Base-by-base conservation (phyloP, 2,329 filamentous ascomycete species). In the Zymoseptoria tritici region DNA sequence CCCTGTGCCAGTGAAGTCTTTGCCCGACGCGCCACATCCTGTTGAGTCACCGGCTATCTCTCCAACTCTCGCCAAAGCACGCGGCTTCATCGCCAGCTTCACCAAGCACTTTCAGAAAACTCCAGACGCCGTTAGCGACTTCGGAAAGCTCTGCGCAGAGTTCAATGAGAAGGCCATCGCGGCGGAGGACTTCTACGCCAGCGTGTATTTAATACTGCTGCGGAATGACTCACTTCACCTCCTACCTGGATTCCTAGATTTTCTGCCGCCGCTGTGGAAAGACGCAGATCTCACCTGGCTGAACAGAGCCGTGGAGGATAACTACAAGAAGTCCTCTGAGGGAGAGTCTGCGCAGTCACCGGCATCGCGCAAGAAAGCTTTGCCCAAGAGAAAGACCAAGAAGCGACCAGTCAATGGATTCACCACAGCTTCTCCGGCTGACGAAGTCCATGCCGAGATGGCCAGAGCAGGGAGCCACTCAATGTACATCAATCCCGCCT, bases 351-450 rank as follows among this genome's bases (percentile, higher is more conserved):
- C 36, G 11, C 36, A 3, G 11, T 42, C 36, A 42, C 36, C 11
- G 13, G 36, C 36, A 42, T 42, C 36, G 36, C 11, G 16, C 9
- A 42, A 16, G 36, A 16, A 42, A 42, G 4, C 16, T 42, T n/a
- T 16, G 36, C 36, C 36, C 4, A 42, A 16, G 36, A 42, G 36
- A 16, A 42, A 16, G 36, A 42, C 36, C 36, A 66, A 66, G 60
- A 61, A 57, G 51, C 60, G 60, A 7, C 64, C 64, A n/a, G 52
- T 56, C 22, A 64, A 64, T 52, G 62, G 57, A 11, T 62, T 65
- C 54, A 57, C 54, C 31, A 60, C 61, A 16, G 6, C 36, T 42
- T 42, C 16, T 16, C 16, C 36, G 36, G 36, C 3, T 16, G 6
- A 42, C 36, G 36, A 42, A 42, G 36, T 13, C 11, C 11, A 16